A percentile compares a stretch with the other conserved stretches of the same genome.
phyloP scores from a whole-genome alignment of 1,284 basidiomycete species.

The Leccinum fallax region DNA sequence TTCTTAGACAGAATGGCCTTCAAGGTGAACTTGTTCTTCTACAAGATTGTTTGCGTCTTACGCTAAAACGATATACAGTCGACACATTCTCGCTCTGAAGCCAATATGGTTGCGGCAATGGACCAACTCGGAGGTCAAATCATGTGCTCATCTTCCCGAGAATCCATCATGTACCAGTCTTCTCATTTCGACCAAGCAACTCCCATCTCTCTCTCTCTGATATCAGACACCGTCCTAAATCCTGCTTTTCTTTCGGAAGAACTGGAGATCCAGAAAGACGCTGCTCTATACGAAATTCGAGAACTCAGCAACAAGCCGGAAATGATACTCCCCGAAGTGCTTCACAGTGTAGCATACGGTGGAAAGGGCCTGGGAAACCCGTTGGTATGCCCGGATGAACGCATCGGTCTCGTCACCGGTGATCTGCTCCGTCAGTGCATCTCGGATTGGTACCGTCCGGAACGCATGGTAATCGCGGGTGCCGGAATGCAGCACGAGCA shows the following conservation, averaged over 20 bases:
- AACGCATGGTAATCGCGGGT: conserved; percentile 93
- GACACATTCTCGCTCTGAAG: conserved; percentile 59
- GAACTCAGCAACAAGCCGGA: conserved; percentile 92
- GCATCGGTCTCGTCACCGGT: not conserved
- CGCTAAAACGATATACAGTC: conserved; percentile 43
- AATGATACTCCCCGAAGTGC: conserved; percentile 91
- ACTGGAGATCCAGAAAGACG: conserved; percentile 82
- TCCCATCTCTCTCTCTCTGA: conserved; percentile 81
- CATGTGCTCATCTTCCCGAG: conserved; percentile 87
- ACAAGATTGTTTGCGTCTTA: conserved; percentile 14
- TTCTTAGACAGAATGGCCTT: conserved; percentile 95
- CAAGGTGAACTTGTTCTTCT: conserved; percentile 66
- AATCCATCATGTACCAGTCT: conserved; percentile 98
- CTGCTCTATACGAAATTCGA: conserved; percentile 90
- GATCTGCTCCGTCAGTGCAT: conserved; percentile 54
- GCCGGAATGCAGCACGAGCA: conserved; percentile 91
- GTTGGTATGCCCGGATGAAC: not conserved
- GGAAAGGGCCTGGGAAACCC: conserved; percentile 83
- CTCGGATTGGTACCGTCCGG: conserved; percentile 88
- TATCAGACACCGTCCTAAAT: conserved; percentile 89
- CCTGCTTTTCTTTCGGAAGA: conserved; percentile 81
- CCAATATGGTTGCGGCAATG: conserved; percentile 83
- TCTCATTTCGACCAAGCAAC: conserved; percentile 90
- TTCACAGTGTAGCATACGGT: conserved; percentile 87
- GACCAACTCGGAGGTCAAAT: conserved; percentile 92